Conservation (phyloP, 108 stramenopile genomes). For the Discostella pseudostelligera region DNA sequence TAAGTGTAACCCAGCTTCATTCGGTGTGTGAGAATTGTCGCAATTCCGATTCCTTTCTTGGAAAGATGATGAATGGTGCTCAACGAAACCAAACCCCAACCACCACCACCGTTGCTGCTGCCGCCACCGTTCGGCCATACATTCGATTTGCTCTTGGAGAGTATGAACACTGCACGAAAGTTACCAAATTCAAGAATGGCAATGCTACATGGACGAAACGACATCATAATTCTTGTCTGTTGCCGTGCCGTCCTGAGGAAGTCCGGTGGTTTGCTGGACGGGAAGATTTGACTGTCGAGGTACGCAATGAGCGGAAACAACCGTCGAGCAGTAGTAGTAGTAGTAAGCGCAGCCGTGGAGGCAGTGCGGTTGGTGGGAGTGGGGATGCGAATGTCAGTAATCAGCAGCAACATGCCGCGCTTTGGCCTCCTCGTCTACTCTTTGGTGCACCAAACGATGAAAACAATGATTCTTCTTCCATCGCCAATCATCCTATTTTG, state of each 20-base stretch:
- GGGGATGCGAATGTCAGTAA: no score
- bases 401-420: no score
- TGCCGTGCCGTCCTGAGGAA: conserved; percentile 39
- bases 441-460: conserved; percentile 1
- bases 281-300: conserved; percentile 45
- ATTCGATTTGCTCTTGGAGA: conserved; percentile 42
- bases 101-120: conserved; percentile 9
- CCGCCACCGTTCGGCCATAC: conserved; percentile 25
- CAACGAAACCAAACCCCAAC: conserved; percentile 8
- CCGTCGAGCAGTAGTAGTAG: not conserved
- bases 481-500: conserved; percentile 23
- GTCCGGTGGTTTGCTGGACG: conserved; percentile 42
- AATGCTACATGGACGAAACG: conserved; percentile 24
- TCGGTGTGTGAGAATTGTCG: conserved; percentile 19
- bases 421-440: not conserved
- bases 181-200: conserved; percentile 29
- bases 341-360: not conserved
- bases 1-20: conserved; percentile 35
- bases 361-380: not conserved
- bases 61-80: not conserved
- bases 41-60: not conserved
- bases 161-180: conserved; percentile 31
- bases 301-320: conserved; percentile 15
- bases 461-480: not conserved
- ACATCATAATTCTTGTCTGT: conserved; percentile 37